Percentiles rank a stretch among this genome's conserved stretches.
Conservation (phyloP, 169 alveolate genomes). For the Plasmodium relictum region DNA sequence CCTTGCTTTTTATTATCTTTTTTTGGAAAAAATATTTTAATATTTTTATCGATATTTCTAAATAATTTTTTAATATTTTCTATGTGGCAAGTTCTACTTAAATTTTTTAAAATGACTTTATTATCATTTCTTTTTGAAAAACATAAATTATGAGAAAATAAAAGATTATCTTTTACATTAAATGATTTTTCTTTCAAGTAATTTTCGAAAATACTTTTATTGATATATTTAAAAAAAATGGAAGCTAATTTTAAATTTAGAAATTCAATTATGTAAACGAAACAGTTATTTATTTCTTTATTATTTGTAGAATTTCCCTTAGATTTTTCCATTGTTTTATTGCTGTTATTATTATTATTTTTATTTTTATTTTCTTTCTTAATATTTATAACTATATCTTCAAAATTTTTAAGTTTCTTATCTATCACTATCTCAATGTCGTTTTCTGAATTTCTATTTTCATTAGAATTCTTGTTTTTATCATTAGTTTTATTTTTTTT, state of each 20-base stretch:
- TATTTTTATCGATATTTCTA: slow-evolving; percentile 37
- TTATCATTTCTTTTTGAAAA: slow-evolving; percentile 14
- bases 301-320: background rate
- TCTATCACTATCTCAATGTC: slow-evolving; percentile 14
- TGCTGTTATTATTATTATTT: background rate
- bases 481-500: background rate
- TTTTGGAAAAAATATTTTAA: slow-evolving; percentile 47
- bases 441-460: background rate
- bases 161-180: background rate
- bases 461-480: background rate
- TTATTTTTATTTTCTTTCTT: slow-evolving; percentile 11
- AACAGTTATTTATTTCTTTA: background rate
- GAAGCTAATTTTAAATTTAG: slow-evolving; percentile 36
- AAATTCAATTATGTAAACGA: slow-evolving; percentile 42
- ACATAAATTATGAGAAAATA: slow-evolving; percentile 43
- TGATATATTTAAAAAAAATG: slow-evolving; percentile 7
- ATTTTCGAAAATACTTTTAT: slow-evolving; percentile 20
- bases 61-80: slow-evolving; percentile 66
- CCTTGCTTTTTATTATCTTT: slow-evolving; percentile 56
- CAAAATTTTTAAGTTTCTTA: slow-evolving; percentile 33
- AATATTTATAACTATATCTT: slow-evolving; percentile 47
- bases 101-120: slow-evolving; percentile 55
- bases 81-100: slow-evolving; percentile 44
- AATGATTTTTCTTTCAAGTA: slow-evolving; percentile 19
- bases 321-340: background rate